Conservation (phyloP, 768 basidiomycete genomes). For the Suillus brevipes region DNA sequence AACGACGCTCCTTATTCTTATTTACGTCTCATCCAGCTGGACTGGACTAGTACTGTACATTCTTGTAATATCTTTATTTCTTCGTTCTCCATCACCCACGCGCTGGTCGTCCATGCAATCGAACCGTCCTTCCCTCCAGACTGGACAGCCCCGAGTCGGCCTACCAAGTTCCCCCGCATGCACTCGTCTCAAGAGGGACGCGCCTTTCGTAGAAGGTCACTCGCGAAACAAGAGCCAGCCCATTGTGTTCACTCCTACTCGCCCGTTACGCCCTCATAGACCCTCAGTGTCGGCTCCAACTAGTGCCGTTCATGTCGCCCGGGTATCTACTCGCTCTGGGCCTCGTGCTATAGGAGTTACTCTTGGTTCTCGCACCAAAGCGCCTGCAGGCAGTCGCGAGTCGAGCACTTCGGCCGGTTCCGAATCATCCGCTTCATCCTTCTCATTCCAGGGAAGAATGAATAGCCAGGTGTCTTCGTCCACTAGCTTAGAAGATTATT, state of each 20-base stretch:
- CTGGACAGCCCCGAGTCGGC: slow-evolving; percentile 2
- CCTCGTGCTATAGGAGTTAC: background rate
- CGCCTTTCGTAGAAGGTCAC: slow-evolving; percentile 6
- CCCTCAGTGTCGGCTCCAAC: slow-evolving; percentile 18
- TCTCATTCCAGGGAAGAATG: slow-evolving; percentile 41
- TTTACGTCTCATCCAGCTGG: slow-evolving; percentile 23
- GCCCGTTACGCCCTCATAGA: slow-evolving; percentile 25
- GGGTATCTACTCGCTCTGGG: slow-evolving; percentile 4
- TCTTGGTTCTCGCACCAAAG: background rate
- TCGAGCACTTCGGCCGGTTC: slow-evolving; percentile 18
- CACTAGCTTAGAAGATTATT: slow-evolving; percentile 46
- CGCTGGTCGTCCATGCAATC: slow-evolving; percentile 6
- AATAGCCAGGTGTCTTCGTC: slow-evolving; percentile 41
- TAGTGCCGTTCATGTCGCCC: slow-evolving; percentile 5
- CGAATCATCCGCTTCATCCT: slow-evolving; percentile 29
- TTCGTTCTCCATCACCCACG: background rate
- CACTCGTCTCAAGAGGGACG: slow-evolving; percentile 5
- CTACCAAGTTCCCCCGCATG: slow-evolving; percentile 20
- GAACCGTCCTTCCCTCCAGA: slow-evolving; percentile 1
- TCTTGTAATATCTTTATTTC: background rate
- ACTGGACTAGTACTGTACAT: slow-evolving; percentile 12
- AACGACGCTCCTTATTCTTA: slow-evolving; percentile 6
- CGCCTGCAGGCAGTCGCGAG: background rate
- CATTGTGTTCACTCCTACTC: slow-evolving; percentile 8
- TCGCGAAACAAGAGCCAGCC: slow-evolving; percentile 4